Conservation (phyloP, 2,329 filamentous ascomycete genomes). For the Blastomyces emzantsi region DNA sequence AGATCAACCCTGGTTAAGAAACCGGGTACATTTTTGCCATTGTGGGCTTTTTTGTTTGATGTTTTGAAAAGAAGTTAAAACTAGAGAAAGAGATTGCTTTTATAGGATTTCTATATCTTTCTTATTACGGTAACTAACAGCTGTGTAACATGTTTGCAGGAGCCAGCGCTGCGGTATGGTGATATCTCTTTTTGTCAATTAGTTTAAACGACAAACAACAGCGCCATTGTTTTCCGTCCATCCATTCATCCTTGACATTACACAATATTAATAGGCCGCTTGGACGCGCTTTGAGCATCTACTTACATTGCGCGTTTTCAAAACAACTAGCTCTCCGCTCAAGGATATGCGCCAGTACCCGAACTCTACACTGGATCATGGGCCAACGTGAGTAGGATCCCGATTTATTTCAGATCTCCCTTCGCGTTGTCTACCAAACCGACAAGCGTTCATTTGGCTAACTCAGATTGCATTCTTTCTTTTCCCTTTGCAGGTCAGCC, state of each 20-base stretch:
- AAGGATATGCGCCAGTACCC: constrained; percentile 77
- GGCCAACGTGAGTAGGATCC: constrained; percentile 64
- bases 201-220: background rate
- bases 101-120: background rate
- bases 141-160: constrained; percentile 37
- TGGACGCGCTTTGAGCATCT: background rate
- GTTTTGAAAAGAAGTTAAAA: background rate
- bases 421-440: background rate
- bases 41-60: background rate
- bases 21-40: background rate
- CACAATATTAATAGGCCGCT: background rate
- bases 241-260: background rate
- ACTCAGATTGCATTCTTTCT: background rate
- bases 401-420: constrained; percentile 3
- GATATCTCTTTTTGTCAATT: constrained; percentile 2
- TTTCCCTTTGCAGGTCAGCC: constrained; percentile 60
- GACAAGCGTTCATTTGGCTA: background rate
- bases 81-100: background rate
- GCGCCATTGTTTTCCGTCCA: constrained; percentile 5
- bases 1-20: background rate
- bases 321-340: constrained; percentile 62
- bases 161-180: constrained; percentile 57
- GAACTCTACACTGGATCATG: constrained; percentile 91
- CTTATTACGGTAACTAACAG: constrained; percentile 3
- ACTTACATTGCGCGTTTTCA: constrained; percentile 8